A percentile compares a stretch with the other conserved stretches of the same genome.
Conservation (phyloP, 352 stramenopile genomes). For the Phytophthora brassicae region DNA sequence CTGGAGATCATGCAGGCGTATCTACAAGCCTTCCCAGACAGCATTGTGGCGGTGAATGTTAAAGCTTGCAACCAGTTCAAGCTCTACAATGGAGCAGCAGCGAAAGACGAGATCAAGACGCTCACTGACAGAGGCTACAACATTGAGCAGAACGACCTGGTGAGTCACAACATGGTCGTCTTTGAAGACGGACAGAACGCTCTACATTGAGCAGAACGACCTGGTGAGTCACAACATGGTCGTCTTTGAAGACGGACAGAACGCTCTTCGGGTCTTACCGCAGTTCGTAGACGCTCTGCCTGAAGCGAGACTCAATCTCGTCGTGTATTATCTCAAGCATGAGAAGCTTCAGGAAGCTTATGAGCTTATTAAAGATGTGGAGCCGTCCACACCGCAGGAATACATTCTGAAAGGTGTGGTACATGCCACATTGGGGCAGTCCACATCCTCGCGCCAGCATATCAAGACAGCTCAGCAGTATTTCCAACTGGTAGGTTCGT, state of each 20-base stretch:
- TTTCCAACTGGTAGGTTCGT: conserved; percentile 93
- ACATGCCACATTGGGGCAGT: conserved; percentile 90
- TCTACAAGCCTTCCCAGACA: conserved; percentile 91
- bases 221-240: conserved; percentile 96
- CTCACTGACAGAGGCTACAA: conserved; percentile 90
- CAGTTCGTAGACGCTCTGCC: conserved; percentile 92
- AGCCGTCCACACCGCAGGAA: conserved; percentile 92
- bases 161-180: conserved; percentile 96
- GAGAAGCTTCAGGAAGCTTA: conserved; percentile 93
- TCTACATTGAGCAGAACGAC: conserved; percentile 91
- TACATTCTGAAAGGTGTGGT: conserved; percentile 93
- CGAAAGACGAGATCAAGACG: conserved; percentile 93
- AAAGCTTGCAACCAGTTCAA: conserved; percentile 98
- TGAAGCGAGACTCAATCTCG: conserved; percentile 95
- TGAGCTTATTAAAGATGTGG: conserved; percentile 94
- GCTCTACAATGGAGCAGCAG: conserved; percentile 95
- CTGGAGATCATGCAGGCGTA: conserved; percentile 97
- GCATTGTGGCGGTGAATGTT: conserved; percentile 93
- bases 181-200: conserved; percentile 94
- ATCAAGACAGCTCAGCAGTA: conserved; percentile 94
- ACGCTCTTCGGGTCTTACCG: conserved; percentile 93
- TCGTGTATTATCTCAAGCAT: conserved; percentile 93
- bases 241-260: conserved; percentile 94
- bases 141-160: conserved; percentile 92
- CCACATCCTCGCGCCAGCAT: conserved; percentile 87